Base-by-base conservation (phyloP, 73 alveolate genomes). In the Symbiodinium pilosum region DNA sequence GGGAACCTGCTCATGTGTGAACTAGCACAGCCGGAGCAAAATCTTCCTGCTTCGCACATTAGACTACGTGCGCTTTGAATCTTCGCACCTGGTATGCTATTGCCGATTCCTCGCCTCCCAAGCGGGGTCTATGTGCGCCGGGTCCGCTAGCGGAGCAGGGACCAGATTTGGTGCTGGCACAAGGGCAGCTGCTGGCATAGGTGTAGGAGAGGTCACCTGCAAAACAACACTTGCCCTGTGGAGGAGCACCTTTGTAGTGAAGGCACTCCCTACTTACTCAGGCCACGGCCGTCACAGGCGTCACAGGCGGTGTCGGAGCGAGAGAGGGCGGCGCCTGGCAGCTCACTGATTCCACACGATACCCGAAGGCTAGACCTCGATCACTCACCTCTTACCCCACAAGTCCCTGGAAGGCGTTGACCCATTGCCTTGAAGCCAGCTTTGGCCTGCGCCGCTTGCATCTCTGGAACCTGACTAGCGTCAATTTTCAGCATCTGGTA, bases 61-160 rank as follows among this genome's bases (percentile, higher is more conserved):
- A n/a, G n/a, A 52, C 9, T 52, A 52, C 69, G 9, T 59, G 77
- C 38, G 36, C n/a, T 26, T 16, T 8, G 4, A 26, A 59, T 28
- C 3, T 59, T 16, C 38, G 8, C 32, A 4, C 32, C 8, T 14
- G 6, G 77, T 8, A 6, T 28, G 34, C 30, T 34, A 59, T 32
- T 6, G 14, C 51, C 28, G 8, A 32, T 6, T 4, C 52, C 83
- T 24, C 40, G 39, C 97, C 87, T 91, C 75, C 97, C 97, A 91
- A 69, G 97, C 71, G 2, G 97, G 97, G 52, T 91, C 97, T 34
- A 91, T 91, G 97, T 59, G 77, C n/a, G 47, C 77, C 54, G 97
- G 97, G 51, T 91, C 97, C n/a, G 47, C 77, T n/a, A 69, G 38
- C 3, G 97, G 88, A 12, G 95, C 86, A 28, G 97, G 94, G 24